Percentiles rank a stretch among this genome's conserved stretches.
Conservation (phyloP, 345 rosid species). For the Zanthoxylum bungeanum region DNA sequence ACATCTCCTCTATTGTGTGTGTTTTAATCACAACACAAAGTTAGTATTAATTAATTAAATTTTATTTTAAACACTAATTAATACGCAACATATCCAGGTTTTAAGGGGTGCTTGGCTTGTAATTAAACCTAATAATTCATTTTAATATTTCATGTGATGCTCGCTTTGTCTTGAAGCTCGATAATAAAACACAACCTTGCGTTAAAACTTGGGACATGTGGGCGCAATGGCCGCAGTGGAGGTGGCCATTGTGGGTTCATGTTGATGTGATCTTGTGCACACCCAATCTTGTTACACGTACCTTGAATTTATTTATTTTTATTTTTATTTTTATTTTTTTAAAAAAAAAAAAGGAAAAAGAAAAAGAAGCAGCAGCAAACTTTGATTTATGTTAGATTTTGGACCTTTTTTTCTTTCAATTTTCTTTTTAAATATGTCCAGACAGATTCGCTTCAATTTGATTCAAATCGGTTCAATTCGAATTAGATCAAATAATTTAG, state of each 20-base stretch:
- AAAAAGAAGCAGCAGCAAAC: too few species aligned
- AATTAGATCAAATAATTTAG: too few species aligned
- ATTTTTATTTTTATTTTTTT: too few species aligned
- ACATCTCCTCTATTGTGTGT: too few species aligned
- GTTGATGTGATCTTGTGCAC: conserved; percentile 4
- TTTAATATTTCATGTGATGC: neutral
- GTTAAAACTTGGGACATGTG: conserved; percentile 29
- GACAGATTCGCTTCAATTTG: neutral
- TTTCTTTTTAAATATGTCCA: too few species aligned
- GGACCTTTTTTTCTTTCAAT: neutral
- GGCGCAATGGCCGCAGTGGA: conserved; percentile 25
- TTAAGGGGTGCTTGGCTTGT: conserved; percentile 13
- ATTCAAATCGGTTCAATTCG: neutral
- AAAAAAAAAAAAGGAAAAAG: too few species aligned
- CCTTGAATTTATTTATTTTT: neutral
- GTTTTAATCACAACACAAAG: too few species aligned
- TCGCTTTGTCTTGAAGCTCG: conserved; percentile 10
- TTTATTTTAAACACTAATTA: neutral
- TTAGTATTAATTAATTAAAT: neutral
- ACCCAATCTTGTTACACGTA: conserved; percentile 2
- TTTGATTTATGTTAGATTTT: neutral
- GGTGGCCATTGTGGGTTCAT: neutral
- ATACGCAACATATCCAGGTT: conserved; percentile 18
- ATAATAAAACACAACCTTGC: conserved; percentile 11
- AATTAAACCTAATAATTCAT: neutral